Evolutionary conservation across 768 basidiomycete species (phyloP), one percentile per base, ranked within the genome.

Genomic region (Serendipita vermifera): DNA sequence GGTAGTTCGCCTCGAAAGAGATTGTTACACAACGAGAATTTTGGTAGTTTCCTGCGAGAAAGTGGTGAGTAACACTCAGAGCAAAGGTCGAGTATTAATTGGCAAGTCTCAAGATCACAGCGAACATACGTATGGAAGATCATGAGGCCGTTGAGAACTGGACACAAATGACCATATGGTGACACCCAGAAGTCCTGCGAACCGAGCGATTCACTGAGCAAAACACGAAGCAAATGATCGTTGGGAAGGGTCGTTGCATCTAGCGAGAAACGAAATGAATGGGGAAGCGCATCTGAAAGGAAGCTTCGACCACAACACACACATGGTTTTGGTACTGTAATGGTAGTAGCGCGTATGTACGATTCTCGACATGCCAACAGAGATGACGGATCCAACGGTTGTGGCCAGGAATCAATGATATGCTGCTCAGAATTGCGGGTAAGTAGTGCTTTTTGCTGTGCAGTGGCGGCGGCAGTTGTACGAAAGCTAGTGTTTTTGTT

Each of bases 1-100:
- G 66, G 64, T 5, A 68, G 56, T 0, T 11, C 2, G 13, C 66
- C 66, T 3, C 63, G 40, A 40, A 48, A 68, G 2, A 68, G 43
- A 7, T 60, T 51, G 53, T 68, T 66, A 2, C 55, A 57, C 9
- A 68, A 38, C 26, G 64, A 35, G 59, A 61, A 63, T 11, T 24
- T 26, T 9, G 65, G 64, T 4, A 65, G 5, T 24, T 20, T 35
- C 3, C 13, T 3, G 15, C 33, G 6, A 32, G 22, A n/a, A n/a
- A 59, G 22, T 22, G 31, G 15, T 6, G 15, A 20, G 5, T 33
- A 9, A 31, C 55, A 59, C 3, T 55, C 54, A 7, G 17, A 9
- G 26, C 58, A 56, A 14, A 59, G 5, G 7, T 29, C 15, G 15
- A 56, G 15, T 13, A 11, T 6, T 13, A 31, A 22, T 5, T 15